Evolutionary conservation across 2,329 filamentous ascomycete genomes (phyloP).

Genomic region (Exophiala sp.): DNA sequence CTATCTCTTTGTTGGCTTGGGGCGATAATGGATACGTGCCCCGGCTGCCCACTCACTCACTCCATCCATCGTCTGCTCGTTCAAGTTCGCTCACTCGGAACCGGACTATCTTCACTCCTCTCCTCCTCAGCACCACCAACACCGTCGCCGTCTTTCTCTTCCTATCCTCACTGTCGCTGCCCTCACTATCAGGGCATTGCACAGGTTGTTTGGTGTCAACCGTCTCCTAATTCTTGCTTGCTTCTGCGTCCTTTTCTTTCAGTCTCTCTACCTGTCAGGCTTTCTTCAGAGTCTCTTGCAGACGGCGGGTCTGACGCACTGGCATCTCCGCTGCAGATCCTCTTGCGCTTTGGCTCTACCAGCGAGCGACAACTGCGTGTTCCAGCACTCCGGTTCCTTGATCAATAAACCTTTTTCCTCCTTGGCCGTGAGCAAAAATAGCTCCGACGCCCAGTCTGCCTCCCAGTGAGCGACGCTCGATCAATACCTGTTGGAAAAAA

Average conservation of each 20-base stretch:
- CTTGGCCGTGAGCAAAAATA: neutral
- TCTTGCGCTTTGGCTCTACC: conserved; percentile 2
- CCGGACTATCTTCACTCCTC: neutral
- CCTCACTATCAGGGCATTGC: conserved; percentile 2
- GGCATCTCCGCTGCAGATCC: conserved; percentile 1
- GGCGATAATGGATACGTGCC: too few species aligned
- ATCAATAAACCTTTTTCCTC: neutral
- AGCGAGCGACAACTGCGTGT: neutral
- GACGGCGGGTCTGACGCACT: neutral
- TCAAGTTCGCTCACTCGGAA: too few species aligned
- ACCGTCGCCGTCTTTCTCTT: neutral
- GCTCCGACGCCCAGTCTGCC: neutral
- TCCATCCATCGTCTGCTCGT: too few species aligned
- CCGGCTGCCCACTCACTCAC: too few species aligned
- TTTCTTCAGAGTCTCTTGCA: neutral
- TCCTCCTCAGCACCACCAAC: neutral
- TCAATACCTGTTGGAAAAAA: neutral
- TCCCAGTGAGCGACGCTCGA: too few species aligned
- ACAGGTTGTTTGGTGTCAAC: neutral
- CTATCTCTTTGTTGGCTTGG: too few species aligned
- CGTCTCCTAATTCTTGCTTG: neutral
- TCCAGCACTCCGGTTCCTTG: conserved; percentile 1
- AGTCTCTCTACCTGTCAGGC: neutral
- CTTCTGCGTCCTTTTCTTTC: neutral
- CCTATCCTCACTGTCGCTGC: conserved; percentile 1